phyloP scores from a whole-genome alignment of 2,329 filamentous ascomycete genomes.

The Alternaria gansuensis region DNA sequence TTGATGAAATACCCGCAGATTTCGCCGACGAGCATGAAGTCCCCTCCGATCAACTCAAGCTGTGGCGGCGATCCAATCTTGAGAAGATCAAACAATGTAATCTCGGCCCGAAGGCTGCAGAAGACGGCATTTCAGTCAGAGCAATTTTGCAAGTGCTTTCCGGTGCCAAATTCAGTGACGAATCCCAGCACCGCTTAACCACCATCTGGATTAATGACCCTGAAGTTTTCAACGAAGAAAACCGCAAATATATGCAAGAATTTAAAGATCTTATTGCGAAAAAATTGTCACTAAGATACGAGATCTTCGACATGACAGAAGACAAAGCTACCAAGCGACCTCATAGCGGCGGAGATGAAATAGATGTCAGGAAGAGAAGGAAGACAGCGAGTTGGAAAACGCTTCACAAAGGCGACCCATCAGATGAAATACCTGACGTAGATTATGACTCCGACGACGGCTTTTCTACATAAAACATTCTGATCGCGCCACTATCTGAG shows the following conservation, averaged over 20 bases:
- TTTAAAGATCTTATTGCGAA: background rate
- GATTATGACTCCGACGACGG: background rate
- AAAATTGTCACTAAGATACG: background rate
- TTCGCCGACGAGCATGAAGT: background rate
- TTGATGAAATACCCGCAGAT: background rate
- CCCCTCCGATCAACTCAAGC: background rate
- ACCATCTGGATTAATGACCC: background rate
- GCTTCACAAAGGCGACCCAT: background rate
- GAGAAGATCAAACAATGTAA: background rate
- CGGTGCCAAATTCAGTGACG: background rate
- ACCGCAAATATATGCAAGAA: background rate
- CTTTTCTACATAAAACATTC: background rate
- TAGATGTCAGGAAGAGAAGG: background rate
- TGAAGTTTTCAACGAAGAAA: background rate
- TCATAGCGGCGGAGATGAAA: background rate
- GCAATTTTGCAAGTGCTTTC: constrained; percentile 1
- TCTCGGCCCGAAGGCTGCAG: background rate
- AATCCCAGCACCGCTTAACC: background rate
- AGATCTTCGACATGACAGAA: background rate
- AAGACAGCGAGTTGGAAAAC: background rate
- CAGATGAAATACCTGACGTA: too few relatives aligned
- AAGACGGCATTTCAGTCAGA: background rate
- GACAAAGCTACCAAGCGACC: background rate
- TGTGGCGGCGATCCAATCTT: background rate
- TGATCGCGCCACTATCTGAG: background rate